phyloP scores from a whole-genome alignment of 805 yeast species.

The Starmerella cellae region DNA sequence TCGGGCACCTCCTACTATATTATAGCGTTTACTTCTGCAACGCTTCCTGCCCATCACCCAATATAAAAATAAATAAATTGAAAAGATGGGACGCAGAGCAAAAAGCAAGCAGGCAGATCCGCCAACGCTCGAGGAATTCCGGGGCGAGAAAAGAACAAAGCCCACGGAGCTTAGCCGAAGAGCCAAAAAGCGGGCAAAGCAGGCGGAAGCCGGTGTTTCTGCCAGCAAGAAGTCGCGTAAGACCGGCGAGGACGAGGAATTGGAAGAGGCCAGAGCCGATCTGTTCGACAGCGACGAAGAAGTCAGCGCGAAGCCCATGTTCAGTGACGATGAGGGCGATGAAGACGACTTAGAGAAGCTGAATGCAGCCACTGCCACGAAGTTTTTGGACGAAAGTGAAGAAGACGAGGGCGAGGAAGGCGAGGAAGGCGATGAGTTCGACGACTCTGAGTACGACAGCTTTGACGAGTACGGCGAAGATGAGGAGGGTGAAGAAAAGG shows the following conservation, averaged over 20 bases:
- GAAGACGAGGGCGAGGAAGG: slow-evolving; percentile 13
- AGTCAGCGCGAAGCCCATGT: slow-evolving; percentile 43
- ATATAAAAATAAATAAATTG: no score
- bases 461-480: slow-evolving; percentile 22
- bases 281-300: slow-evolving; percentile 56
- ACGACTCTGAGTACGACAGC: slow-evolving; percentile 16
- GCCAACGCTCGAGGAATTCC: slow-evolving; percentile 75
- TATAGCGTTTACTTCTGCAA: no score
- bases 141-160: slow-evolving; percentile 23
- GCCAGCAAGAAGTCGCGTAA: slow-evolving; percentile 5
- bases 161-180: slow-evolving; percentile 22
- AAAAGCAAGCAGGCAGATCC: slow-evolving; percentile 89
- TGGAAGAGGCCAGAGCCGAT: slow-evolving; percentile 37
- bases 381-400: slow-evolving; percentile 17
- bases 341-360: slow-evolving; percentile 44
- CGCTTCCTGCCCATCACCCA: no score
- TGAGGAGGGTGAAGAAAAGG: slow-evolving; percentile 17
- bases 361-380: slow-evolving; percentile 22
- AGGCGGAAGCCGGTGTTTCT: slow-evolving; percentile 3
- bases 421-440: slow-evolving; percentile 21
- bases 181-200: slow-evolving; percentile 23
- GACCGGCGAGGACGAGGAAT: slow-evolving; percentile 33
- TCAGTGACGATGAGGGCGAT: slow-evolving; percentile 59
- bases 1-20: no score
- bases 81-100: slow-evolving; percentile 77